These are phyloP conservation scores for Termitomyces titanicus DNA, from an alignment of 768 basidiomycete species.

Conservation along the genomic window DNA sequence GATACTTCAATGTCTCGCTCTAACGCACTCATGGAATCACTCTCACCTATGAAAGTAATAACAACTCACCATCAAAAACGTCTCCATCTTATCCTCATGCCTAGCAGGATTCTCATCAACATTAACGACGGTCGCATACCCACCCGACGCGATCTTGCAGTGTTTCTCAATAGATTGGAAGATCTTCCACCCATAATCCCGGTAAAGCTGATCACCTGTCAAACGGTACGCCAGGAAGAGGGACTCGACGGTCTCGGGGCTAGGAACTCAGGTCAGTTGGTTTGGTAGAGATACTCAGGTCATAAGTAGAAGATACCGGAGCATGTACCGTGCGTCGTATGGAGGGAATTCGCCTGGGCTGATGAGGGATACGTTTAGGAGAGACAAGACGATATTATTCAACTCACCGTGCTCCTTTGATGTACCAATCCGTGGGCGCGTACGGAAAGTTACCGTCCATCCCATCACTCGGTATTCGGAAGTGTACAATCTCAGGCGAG, in stretches of 20 bases:
- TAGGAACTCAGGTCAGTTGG: conserved; percentile 20
- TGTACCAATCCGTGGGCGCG: conserved; percentile 79
- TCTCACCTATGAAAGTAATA: background rate
- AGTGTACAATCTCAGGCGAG: conserved; percentile 87
- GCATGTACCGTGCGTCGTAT: conserved; percentile 91
- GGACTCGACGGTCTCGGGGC: conserved; percentile 93
- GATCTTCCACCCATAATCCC: conserved; percentile 83
- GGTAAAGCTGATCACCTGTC: conserved; percentile 79
- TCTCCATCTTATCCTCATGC: conserved; percentile 91
- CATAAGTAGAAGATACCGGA: conserved; percentile 48
- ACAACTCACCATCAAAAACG: conserved; percentile 76
- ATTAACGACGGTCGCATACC: conserved; percentile 80
- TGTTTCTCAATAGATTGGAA: conserved; percentile 87
- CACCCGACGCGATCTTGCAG: conserved; percentile 73
- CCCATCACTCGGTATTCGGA: conserved; percentile 60
- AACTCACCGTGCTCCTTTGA: conserved; percentile 72
- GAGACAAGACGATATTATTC: background rate
- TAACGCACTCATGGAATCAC: conserved; percentile 20
- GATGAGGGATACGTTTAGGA: background rate
- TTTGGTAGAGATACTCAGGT: background rate
- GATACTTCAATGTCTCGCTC: conserved; percentile 90
- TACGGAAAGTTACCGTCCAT: conserved; percentile 35
- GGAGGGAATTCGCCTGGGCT: conserved; percentile 41
- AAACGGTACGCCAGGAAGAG: conserved; percentile 90
- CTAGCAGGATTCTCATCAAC: conserved; percentile 72